Conservation (phyloP, 352 stramenopile genomes). For the Phytophthora cactorum region DNA sequence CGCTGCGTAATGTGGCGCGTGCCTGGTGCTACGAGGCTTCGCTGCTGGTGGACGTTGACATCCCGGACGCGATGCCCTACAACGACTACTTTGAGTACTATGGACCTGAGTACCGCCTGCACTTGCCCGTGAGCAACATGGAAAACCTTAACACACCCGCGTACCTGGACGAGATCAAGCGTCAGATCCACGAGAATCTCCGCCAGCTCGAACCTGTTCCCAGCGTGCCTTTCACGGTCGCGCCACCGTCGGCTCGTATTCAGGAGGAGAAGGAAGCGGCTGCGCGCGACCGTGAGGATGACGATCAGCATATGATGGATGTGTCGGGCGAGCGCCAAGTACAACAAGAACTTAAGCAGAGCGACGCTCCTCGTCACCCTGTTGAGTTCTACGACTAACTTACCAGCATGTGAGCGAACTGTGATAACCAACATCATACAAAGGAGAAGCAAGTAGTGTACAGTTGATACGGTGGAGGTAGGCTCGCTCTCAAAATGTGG, state of each 20-base stretch:
- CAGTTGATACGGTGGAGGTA: conserved; percentile 17
- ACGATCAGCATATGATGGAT: conserved; percentile 72
- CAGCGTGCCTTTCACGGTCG: conserved; percentile 95
- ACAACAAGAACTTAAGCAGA: conserved; percentile 57
- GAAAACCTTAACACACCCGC: conserved; percentile 97
- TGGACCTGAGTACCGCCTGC: conserved; percentile 97
- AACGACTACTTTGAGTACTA: conserved; percentile 99
- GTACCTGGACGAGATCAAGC: conserved; percentile 91
- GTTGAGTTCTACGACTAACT: conserved; percentile 86
- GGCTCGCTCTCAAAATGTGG: conserved; percentile 2
- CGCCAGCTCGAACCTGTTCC: conserved; percentile 96
- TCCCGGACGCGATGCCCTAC: conserved; percentile 97
- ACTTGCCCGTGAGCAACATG: conserved; percentile 97
- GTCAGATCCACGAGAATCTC: conserved; percentile 95
- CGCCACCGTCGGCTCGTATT: conserved; percentile 54
- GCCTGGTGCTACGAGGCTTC: conserved; percentile 96
- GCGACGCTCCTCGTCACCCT: conserved; percentile 60
- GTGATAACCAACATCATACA: conserved; percentile 4
- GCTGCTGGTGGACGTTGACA: conserved; percentile 92
- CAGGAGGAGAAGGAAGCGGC: conserved; percentile 57
- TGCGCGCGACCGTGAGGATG: conserved; percentile 62
- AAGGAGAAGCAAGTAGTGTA: conserved; percentile 15
- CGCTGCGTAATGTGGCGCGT: conserved; percentile 96
- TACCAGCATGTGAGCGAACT: conserved; percentile 7
- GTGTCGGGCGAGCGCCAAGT: conserved; percentile 67